A percentile compares a stretch with the other conserved stretches of the same genome.
Conservation (phyloP, 163 green algal species). For the Dunaliella salina region DNA sequence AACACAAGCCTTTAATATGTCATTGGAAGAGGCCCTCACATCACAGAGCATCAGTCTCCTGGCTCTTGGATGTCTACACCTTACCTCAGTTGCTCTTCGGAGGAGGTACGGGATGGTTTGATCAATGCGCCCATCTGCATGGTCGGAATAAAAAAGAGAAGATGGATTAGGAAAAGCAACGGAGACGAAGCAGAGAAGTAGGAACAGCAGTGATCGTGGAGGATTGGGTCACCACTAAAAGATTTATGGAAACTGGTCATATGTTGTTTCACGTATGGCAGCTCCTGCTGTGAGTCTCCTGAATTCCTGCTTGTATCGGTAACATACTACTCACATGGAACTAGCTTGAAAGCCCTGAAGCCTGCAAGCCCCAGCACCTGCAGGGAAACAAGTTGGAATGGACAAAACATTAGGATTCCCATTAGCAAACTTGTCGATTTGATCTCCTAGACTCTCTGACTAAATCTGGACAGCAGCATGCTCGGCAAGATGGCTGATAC, state of each 20-base stretch:
- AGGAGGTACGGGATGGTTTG: background rate
- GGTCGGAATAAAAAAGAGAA: too few species aligned
- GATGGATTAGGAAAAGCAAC: too few species aligned
- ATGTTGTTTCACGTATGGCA: background rate
- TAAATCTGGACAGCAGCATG: too few species aligned
- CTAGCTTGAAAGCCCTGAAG: background rate
- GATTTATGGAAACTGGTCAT: background rate
- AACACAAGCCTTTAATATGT: too few species aligned
- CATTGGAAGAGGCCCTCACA: too few species aligned
- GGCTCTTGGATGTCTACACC: too few species aligned
- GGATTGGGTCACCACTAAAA: background rate
- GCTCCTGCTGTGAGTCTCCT: background rate
- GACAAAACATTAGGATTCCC: too few species aligned
- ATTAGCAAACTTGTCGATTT: too few species aligned
- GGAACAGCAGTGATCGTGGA: background rate
- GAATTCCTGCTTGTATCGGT: background rate
- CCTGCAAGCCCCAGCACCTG: background rate
- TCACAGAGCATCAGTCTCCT: too few species aligned
- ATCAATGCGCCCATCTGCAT: background rate
- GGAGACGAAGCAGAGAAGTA: background rate
- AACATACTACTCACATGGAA: background rate
- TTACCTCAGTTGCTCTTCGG: background rate
- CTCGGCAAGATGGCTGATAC: too few species aligned
- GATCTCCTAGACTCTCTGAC: too few species aligned
- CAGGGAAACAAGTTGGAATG: background rate